Percentiles rank a stretch among this genome's conserved stretches.
Conservation (phyloP, 192 early-diverging fungal genomes). For the Chytriomyces confervae region DNA sequence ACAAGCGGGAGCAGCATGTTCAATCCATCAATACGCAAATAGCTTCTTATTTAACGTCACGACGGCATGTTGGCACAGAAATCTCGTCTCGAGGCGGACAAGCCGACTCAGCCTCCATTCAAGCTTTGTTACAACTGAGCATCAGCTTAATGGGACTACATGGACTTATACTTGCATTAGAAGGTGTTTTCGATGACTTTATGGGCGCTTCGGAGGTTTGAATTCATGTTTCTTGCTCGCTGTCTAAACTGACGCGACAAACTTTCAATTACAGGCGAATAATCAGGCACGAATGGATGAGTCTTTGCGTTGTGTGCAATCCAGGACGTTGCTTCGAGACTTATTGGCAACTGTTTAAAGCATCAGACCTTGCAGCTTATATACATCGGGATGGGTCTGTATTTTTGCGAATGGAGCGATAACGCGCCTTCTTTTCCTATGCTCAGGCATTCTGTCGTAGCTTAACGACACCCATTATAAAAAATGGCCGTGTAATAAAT, state of each 20-base stretch:
- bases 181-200: conserved; percentile 43
- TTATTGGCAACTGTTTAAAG: no score
- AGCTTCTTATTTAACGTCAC: conserved; percentile 29
- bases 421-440: no score
- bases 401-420: no score
- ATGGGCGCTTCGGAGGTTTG: conserved; percentile 36
- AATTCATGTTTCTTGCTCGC: not conserved
- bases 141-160: conserved; percentile 41
- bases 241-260: not conserved
- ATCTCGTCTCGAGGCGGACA: not conserved
- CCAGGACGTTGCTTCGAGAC: not conserved
- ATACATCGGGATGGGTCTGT: no score
- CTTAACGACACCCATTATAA: no score
- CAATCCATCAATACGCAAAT: conserved; percentile 41
- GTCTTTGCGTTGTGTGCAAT: conserved; percentile 36
- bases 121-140: conserved; percentile 7
- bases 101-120: not conserved
- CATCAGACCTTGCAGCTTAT: no score
- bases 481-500: no score
- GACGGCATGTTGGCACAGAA: conserved; percentile 29
- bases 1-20: conserved; percentile 36
- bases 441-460: no score
- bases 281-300: conserved; percentile 37
- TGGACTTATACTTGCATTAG: conserved; percentile 38
- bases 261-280: conserved; percentile 3